Base-by-base conservation (phyloP, 306 rosid species). In the Begonia fuchsioides region DNA sequence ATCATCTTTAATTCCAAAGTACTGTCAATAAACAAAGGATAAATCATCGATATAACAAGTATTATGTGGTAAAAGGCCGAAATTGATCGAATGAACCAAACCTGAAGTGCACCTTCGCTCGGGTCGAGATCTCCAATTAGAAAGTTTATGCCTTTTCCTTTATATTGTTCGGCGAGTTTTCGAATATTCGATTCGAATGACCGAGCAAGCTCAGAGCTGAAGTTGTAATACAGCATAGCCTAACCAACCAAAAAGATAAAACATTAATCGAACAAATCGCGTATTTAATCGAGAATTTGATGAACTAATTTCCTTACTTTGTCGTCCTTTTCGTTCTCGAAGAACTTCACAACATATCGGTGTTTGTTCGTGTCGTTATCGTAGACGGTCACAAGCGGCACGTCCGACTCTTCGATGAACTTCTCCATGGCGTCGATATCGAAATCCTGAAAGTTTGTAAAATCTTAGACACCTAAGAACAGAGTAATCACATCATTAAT, bases 161-260 rank as follows among this genome's bases (percentile, higher is more conserved):
- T 85, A 61, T 40, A 73, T 65, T 54, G 67, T 76, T 82, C 83
- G 49, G 98, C 98, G 63, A 74, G 66, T 65, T 92, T 86, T 16
- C 57, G 83, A 69, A 75, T 82, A 49, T 68, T 80, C 15, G 81
- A 61, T 71, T 76, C 72, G 6, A 92, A 66, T 44, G 92, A 54
- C 56, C 67, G 94, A 52, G 88, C 72, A 32, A 5, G 63, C 43
- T 73, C 83, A 13, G 56, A n/a, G 11, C 74, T 75, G 72, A 75
- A 73, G 79, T 86, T 78, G 57, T 79, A 50, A 74, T 85, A 92
- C 76, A 92, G n/a, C 96, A 85, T 73, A 14, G 96, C 96, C 98
- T 92, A 49, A 49, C 51, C 39, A 57, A 68, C 59, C 63, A 17
- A 51, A 55, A 55, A 71, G 11, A 12, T 1, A 20, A 12, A n/a